Evolutionary conservation across 2,329 filamentous ascomycete genomes (phyloP).

Genomic region (Arachnopeziza araneosa): DNA sequence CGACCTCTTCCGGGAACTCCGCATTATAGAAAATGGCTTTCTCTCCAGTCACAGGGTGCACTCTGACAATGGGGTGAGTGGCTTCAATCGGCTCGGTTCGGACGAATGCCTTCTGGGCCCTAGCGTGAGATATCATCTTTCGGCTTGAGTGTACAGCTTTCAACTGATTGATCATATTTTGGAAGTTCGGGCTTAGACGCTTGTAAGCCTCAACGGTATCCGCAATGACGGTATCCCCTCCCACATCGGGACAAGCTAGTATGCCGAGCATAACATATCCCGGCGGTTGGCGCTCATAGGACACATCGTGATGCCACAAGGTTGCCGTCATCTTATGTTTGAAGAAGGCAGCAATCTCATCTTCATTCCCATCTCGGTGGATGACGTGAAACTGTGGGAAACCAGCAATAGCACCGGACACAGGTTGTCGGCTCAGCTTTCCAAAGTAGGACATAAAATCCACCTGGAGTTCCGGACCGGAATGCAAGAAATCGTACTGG

Average conservation of each 20-base stretch:
- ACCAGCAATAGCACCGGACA: conserved; percentile 58
- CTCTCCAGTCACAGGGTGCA: conserved; percentile 69
- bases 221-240: conserved; percentile 69
- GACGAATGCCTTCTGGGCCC: conserved; percentile 52
- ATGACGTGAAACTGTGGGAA: conserved; percentile 60
- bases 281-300: conserved; percentile 65
- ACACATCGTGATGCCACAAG: conserved; percentile 65
- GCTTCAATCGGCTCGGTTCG: conserved; percentile 58
- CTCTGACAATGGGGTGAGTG: conserved; percentile 60
- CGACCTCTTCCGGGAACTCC: conserved; percentile 59
- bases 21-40: conserved; percentile 67
- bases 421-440: conserved; percentile 63
- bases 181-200: conserved; percentile 32
- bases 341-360: conserved; percentile 53
- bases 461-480: conserved; percentile 58
- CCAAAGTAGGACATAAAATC: conserved; percentile 57
- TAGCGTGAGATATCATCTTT: conserved; percentile 50
- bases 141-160: conserved; percentile 57
- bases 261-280: conserved; percentile 58
- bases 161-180: conserved; percentile 47
- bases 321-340: conserved; percentile 58
- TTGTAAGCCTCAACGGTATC: conserved; percentile 62
- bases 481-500: conserved; percentile 41
- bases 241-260: conserved; percentile 46
- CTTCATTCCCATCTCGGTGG: conserved; percentile 57